Percentiles rank a stretch among this genome's conserved stretches.
Conservation (phyloP, 495 filamentous ascomycete species). For the Penicillium flavigenum region DNA sequence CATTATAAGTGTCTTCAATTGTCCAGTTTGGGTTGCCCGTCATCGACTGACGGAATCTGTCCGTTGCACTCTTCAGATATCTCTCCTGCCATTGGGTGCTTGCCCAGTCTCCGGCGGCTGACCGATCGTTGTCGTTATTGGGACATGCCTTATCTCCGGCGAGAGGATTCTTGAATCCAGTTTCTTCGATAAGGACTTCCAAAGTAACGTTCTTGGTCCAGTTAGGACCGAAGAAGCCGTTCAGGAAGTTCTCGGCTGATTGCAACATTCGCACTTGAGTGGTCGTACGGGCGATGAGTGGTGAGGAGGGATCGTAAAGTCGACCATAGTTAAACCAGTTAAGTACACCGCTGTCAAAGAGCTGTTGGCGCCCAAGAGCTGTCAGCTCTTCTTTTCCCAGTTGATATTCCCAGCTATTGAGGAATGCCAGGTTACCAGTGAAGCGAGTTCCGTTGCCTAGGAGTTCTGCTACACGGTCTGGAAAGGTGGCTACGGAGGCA, state of each 20-base stretch:
- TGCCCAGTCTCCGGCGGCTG: constrained; percentile 9
- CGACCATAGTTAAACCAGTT: constrained; percentile 62
- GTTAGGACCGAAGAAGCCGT: constrained; percentile 59
- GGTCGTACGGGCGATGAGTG: constrained; percentile 61
- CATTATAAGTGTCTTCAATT: constrained; percentile 50
- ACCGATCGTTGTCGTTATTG: constrained; percentile 29
- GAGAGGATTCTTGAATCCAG: constrained; percentile 21
- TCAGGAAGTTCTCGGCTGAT: constrained; percentile 47
- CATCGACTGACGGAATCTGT: constrained; percentile 40
- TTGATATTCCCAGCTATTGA: constrained; percentile 52
- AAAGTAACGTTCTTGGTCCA: constrained; percentile 56
- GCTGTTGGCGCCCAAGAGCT: constrained; percentile 49
- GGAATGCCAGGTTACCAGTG: constrained; percentile 48
- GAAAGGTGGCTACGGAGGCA: constrained; percentile 31
- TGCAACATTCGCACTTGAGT: constrained; percentile 54
- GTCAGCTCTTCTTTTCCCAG: constrained; percentile 51
- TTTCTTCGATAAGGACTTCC: constrained; percentile 49
- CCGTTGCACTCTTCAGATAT: constrained; percentile 50
- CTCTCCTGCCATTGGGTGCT: constrained; percentile 36
- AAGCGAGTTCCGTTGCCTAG: constrained; percentile 36
- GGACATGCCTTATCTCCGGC: constrained; percentile 38
- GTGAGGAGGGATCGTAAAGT: constrained; percentile 58
- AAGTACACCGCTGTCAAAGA: constrained; percentile 52
- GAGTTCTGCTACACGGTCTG: constrained; percentile 32
- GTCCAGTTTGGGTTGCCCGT: constrained; percentile 51